Conservation (phyloP, 2,329 filamentous ascomycete genomes). For the Ascochyta lentis region DNA sequence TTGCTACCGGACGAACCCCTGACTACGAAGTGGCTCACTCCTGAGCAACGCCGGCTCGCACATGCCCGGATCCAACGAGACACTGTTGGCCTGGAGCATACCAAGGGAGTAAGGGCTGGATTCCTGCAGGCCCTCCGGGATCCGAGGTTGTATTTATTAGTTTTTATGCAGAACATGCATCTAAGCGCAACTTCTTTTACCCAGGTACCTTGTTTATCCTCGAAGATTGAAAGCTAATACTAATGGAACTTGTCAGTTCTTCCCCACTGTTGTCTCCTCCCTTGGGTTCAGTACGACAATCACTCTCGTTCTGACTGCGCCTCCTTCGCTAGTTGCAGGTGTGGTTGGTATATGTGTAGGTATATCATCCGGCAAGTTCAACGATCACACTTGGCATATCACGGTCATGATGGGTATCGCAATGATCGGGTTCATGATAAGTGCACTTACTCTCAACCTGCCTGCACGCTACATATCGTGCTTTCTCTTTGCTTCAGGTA, state of each 20-base stretch:
- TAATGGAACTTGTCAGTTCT: slow-evolving; percentile 42
- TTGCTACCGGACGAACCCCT: slow-evolving; percentile 49
- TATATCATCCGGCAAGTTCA: slow-evolving; percentile 48
- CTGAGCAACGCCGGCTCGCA: slow-evolving; percentile 51
- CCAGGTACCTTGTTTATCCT: slow-evolving; percentile 11
- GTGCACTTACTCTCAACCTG: slow-evolving; percentile 45
- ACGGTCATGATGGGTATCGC: slow-evolving; percentile 46
- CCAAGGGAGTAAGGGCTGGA: slow-evolving; percentile 55
- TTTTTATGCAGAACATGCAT: slow-evolving; percentile 63
- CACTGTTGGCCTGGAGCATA: slow-evolving; percentile 55
- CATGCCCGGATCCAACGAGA: slow-evolving; percentile 51
- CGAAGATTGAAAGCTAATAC: neutral
- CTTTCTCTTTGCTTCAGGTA: slow-evolving; percentile 36
- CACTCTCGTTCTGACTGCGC: slow-evolving; percentile 58
- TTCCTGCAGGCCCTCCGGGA: slow-evolving; percentile 59
- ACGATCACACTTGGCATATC: slow-evolving; percentile 52
- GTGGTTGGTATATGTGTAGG: slow-evolving; percentile 40
- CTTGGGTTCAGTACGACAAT: slow-evolving; percentile 59
- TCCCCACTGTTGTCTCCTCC: slow-evolving; percentile 57
- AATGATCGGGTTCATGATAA: slow-evolving; percentile 48
- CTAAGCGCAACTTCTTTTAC: slow-evolving; percentile 57
- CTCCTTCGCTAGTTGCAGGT: slow-evolving; percentile 31
- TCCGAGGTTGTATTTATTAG: slow-evolving; percentile 61
- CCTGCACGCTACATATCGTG: slow-evolving; percentile 40
- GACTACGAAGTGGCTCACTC: slow-evolving; percentile 53